Evolutionary conservation across 768 basidiomycete species (phyloP).

Genomic region (Rhodosporidiobolus sp.): DNA sequence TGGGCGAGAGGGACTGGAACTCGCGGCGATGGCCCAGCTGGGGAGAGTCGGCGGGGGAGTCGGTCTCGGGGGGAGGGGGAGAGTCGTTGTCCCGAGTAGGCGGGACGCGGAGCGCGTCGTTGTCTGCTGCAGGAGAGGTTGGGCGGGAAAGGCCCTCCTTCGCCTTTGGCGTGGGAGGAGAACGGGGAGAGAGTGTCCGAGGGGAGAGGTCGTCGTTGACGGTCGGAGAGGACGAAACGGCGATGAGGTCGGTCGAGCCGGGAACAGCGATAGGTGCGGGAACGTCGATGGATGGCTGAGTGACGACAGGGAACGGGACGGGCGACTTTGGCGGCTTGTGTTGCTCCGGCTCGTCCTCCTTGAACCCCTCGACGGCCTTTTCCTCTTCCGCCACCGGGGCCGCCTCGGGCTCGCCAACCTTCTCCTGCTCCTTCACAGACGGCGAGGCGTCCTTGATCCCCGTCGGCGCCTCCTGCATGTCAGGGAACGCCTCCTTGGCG

Average conservation of each 20-base stretch:
- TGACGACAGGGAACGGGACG: not conserved
- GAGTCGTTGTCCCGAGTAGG: constrained; percentile 4
- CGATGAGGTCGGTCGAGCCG: constrained; percentile 5
- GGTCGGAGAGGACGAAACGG: not conserved
- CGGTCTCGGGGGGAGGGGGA: constrained; percentile 6
- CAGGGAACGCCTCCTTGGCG: constrained; percentile 23
- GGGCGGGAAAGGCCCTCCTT: constrained; percentile 26
- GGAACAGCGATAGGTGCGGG: not conserved
- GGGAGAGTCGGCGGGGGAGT: not conserved
- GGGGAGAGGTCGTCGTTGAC: not conserved
- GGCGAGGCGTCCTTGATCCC: not conserved
- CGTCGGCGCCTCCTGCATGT: constrained; percentile 16
- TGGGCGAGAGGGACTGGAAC: not conserved
- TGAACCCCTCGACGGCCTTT: not conserved
- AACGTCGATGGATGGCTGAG: constrained; percentile 22
- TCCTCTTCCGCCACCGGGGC: no score
- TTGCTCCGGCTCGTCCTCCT: not conserved
- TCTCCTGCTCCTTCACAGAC: not conserved
- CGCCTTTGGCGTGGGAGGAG: not conserved
- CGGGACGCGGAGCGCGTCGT: constrained; percentile 3
- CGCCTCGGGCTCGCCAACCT: not conserved
- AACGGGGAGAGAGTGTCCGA: not conserved
- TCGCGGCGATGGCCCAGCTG: not conserved
- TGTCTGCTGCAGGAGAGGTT: not conserved
- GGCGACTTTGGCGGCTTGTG: not conserved